Evolutionary conservation across 1,284 basidiomycete species (phyloP).

Genomic region (Tilletia setariae): DNA sequence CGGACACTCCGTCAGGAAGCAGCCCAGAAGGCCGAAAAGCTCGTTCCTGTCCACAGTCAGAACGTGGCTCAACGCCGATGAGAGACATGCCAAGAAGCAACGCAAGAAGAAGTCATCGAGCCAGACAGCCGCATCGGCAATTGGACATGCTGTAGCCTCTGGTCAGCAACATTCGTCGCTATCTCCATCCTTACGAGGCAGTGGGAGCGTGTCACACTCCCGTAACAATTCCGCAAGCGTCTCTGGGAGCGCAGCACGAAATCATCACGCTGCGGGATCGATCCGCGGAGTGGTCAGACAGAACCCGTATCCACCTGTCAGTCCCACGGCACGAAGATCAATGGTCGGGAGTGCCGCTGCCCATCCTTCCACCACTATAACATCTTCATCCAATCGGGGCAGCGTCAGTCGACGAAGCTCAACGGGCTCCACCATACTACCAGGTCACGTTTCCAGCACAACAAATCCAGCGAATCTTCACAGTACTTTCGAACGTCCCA

Average conservation of each 20-base stretch:
- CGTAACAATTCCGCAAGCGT: neutral
- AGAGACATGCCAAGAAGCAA: constrained; percentile 70
- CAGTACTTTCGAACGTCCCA: constrained; percentile 21
- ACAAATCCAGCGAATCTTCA: too few species aligned
- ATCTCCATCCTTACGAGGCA: neutral
- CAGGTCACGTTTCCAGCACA: constrained; percentile 3
- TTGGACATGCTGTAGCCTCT: neutral
- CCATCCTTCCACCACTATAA: too few species aligned
- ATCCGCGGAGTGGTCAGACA: neutral
- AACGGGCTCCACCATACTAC: constrained; percentile 31
- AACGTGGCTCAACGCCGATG: constrained; percentile 80
- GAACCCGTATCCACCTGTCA: constrained; percentile 11
- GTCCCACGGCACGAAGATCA: constrained; percentile 3
- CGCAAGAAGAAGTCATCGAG: constrained; percentile 67
- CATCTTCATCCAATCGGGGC: neutral
- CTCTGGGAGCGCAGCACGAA: neutral
- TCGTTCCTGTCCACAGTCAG: constrained; percentile 61
- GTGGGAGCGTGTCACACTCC: constrained; percentile 10
- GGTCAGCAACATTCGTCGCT: neutral
- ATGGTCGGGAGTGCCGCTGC: neutral
- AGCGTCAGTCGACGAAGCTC: constrained; percentile 32
- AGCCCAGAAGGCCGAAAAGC: constrained; percentile 27
- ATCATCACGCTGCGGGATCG: neutral
- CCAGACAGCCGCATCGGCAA: constrained; percentile 15
- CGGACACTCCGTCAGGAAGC: constrained; percentile 24